Evolutionary conservation across 1,284 basidiomycete genomes (phyloP), one percentile per base, ranked within the genome.

Genomic region (Ustilago lituana): DNA sequence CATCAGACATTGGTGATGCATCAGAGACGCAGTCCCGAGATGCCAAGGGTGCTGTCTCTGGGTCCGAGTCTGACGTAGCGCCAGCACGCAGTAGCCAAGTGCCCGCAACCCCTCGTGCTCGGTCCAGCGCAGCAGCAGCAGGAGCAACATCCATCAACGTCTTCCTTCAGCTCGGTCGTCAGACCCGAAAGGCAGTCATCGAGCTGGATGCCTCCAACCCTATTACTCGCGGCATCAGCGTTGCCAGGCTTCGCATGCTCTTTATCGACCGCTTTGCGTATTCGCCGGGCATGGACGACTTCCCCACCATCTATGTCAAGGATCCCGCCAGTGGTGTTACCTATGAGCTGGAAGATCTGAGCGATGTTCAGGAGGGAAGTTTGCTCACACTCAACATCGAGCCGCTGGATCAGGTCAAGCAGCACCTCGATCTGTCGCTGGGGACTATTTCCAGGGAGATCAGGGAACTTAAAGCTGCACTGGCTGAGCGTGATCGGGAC

Each of bases 201-300:
- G 90, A 93, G 51, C 53, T 79, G 3, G 75, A 79, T 37, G 31
- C 45, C 3, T 37, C 44, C 14, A 63, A 65, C 24, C 46, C 56
- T 6, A 17, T 68, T 5, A 58, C 53, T 3, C 68, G 73, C 19
- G 78, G 73, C 7, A 83, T 91, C 40, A 89, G 90, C 0, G 87
- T 93, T 67, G 85, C 90, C 2, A 88, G 87, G 3, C 82, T 95
- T 56, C 86, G 92, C 38, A 87, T 96, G 77, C 84, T 98, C 22
- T 98, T 98, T 78, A 91, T 98, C 76, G 94, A 98, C 84, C 90
- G 89, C 74, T 98, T 98, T 78, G 89, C 91, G 32, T 98, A 96
- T 82, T 94, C 91, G 77, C 93, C 95, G 0, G 83, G 83, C 15
- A 87, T 90, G 83, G 93, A 93, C 57, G 92, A 96, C 77, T 98